These are phyloP conservation scores for Nitzschia putrida DNA, from an alignment of 108 stramenopile species.

Conservation along the genomic window DNA sequence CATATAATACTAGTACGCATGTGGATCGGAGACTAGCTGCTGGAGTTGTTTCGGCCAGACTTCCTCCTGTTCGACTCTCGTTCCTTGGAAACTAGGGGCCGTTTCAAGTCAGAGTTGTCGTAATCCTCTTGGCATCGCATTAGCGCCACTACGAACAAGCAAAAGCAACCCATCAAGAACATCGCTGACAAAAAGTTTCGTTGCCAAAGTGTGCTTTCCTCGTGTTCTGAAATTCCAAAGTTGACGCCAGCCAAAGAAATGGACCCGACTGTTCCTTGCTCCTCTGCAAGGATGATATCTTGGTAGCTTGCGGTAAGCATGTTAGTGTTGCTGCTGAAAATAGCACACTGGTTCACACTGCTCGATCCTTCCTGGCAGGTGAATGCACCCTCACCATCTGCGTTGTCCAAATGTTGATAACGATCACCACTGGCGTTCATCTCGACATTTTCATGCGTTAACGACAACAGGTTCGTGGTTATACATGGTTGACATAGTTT, in stretches of 20 bases:
- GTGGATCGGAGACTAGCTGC: background rate
- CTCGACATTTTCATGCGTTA: slow-evolving; percentile 15
- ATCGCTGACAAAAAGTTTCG: slow-evolving; percentile 11
- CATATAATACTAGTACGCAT: background rate
- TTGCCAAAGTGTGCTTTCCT: slow-evolving; percentile 4
- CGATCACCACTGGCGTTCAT: slow-evolving; percentile 15
- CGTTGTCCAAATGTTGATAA: slow-evolving; percentile 23
- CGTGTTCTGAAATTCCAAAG: slow-evolving; percentile 3
- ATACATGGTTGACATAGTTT: slow-evolving; percentile 57
- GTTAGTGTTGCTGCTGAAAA: slow-evolving; percentile 47
- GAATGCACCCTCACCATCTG: slow-evolving; percentile 19
- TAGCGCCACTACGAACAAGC: background rate
- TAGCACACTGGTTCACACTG: slow-evolving; percentile 54
- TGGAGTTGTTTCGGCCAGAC: background rate
- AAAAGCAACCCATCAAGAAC: slow-evolving; percentile 15
- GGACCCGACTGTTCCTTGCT: slow-evolving; percentile 16
- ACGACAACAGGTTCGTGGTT: slow-evolving; percentile 33
- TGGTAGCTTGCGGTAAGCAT: slow-evolving; percentile 50
- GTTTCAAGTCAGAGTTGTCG: slow-evolving; percentile 2
- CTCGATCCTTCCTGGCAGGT: slow-evolving; percentile 26
- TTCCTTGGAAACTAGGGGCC: background rate
- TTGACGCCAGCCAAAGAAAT: background rate
- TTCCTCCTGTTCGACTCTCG: background rate
- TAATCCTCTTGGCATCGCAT: slow-evolving; percentile 8
- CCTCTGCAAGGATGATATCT: slow-evolving; percentile 32